These are phyloP conservation scores for Wickerhamiella domercqiae DNA, from an alignment of 805 yeast species.

Conservation along the genomic window DNA sequence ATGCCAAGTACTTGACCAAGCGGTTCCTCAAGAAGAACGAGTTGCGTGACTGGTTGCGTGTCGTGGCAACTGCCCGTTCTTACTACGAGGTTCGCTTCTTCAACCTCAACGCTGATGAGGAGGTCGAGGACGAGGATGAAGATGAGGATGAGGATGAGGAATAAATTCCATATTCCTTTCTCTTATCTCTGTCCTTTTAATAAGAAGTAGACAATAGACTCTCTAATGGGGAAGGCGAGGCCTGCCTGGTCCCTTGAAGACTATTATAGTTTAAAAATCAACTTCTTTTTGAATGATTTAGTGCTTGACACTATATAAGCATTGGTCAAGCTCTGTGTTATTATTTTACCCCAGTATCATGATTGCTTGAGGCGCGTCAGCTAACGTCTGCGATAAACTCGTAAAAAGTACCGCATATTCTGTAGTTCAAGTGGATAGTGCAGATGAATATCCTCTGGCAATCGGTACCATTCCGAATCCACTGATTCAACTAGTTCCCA, in stretches of 20 bases:
- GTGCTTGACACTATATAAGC: no score
- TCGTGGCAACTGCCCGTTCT: constrained; percentile 89
- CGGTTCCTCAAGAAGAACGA: constrained; percentile 99
- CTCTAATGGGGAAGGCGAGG: no score
- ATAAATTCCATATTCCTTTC: constrained; percentile 5
- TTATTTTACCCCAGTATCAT: not conserved
- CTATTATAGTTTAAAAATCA: not conserved
- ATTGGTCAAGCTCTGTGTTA: not conserved
- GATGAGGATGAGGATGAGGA: constrained; percentile 21
- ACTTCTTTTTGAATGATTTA: no score
- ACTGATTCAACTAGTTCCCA: constrained; percentile 55
- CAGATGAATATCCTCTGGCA: constrained; percentile 25
- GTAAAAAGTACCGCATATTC: constrained; percentile 74
- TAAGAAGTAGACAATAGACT: constrained; percentile 1
- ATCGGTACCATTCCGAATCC: constrained; percentile 74
- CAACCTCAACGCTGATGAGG: constrained; percentile 95
- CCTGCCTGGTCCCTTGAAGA: no score
- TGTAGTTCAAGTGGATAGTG: constrained; percentile 58
- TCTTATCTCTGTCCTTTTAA: not conserved
- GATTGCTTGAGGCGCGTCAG: no score
- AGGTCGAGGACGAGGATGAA: constrained; percentile 79
- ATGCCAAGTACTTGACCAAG: constrained; percentile 98
- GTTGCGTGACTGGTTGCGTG: constrained; percentile 99
- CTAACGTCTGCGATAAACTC: constrained; percentile 41
- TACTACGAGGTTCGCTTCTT: constrained; percentile 96